A percentile compares a stretch with the other conserved stretches of the same genome.
Conservation (phyloP, 495 filamentous ascomycete genomes). For the Collariella sp. region DNA sequence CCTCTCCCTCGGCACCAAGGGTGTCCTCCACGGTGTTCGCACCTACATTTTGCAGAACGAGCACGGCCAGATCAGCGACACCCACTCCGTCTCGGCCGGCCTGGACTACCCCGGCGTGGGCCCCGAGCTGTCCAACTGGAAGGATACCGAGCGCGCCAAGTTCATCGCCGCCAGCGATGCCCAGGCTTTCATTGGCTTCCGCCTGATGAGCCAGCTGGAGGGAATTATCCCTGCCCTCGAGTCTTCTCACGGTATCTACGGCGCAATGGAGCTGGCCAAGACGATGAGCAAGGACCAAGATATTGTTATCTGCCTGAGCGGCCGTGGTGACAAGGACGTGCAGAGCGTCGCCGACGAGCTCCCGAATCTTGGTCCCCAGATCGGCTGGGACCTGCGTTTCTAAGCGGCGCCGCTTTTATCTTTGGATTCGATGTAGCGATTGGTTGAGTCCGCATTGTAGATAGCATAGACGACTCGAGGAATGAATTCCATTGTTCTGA, state of each 20-base stretch:
- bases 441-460: background rate
- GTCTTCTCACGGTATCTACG: slow-evolving; percentile 85
- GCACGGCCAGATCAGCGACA: slow-evolving; percentile 87
- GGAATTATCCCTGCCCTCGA: slow-evolving; percentile 96
- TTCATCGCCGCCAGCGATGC: slow-evolving; percentile 91
- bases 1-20: slow-evolving; percentile 76
- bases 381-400: slow-evolving; percentile 92
- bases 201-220: slow-evolving; percentile 71
- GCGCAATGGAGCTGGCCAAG: slow-evolving; percentile 83
- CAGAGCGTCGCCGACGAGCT: slow-evolving; percentile 95
- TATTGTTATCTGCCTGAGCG: slow-evolving; percentile 88
- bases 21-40: slow-evolving; percentile 89
- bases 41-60: slow-evolving; percentile 91
- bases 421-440: background rate
- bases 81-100: slow-evolving; percentile 94
- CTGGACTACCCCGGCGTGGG: slow-evolving; percentile 97
- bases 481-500: background rate
- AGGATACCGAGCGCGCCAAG: slow-evolving; percentile 73
- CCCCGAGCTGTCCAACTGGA: slow-evolving; percentile 86
- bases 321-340: slow-evolving; percentile 95
- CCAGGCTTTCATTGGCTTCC: slow-evolving; percentile 85
- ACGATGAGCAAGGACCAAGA: slow-evolving; percentile 81
- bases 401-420: slow-evolving; percentile 10
- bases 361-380: slow-evolving; percentile 77
- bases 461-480: background rate